Conservation (phyloP, 768 basidiomycete species). For the Pisolithus albus region DNA sequence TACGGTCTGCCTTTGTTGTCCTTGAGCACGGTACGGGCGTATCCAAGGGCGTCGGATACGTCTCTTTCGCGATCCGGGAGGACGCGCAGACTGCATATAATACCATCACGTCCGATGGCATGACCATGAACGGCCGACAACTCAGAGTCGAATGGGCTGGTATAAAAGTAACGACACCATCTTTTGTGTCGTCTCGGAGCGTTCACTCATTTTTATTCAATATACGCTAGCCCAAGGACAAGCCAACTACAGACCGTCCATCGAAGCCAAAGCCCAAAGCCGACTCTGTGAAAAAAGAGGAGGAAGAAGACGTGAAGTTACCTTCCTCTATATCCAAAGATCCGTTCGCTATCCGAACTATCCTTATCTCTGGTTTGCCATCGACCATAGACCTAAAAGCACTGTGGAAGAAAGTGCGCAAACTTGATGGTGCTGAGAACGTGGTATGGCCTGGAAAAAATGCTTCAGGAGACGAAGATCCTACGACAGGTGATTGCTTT, state of each 20-base stretch:
- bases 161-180: conserved; percentile 47
- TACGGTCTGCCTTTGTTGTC: conserved; percentile 91
- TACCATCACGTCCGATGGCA: conserved; percentile 55
- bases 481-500: conserved; percentile 37
- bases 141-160: conserved; percentile 79
- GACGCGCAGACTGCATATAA: conserved; percentile 76
- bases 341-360: conserved; percentile 77
- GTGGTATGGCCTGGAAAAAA: conserved; percentile 60
- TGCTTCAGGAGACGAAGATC: conserved; percentile 38
- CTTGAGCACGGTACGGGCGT: conserved; percentile 64
- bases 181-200: neutral
- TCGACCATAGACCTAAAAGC: conserved; percentile 51
- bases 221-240: conserved; percentile 37
- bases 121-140: conserved; percentile 59
- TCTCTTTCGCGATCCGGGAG: conserved; percentile 83
- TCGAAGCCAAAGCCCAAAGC: conserved; percentile 25
- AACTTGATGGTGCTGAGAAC: conserved; percentile 68
- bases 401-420: conserved; percentile 84
- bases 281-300: conserved; percentile 29
- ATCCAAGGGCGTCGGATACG: conserved; percentile 95
- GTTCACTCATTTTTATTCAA: neutral
- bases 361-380: conserved; percentile 72
- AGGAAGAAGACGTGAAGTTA: conserved; percentile 28
- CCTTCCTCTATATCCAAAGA: conserved; percentile 43
- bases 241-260: conserved; percentile 16